Conservation (phyloP, 768 basidiomycete species). For the Calocera viscosa region DNA sequence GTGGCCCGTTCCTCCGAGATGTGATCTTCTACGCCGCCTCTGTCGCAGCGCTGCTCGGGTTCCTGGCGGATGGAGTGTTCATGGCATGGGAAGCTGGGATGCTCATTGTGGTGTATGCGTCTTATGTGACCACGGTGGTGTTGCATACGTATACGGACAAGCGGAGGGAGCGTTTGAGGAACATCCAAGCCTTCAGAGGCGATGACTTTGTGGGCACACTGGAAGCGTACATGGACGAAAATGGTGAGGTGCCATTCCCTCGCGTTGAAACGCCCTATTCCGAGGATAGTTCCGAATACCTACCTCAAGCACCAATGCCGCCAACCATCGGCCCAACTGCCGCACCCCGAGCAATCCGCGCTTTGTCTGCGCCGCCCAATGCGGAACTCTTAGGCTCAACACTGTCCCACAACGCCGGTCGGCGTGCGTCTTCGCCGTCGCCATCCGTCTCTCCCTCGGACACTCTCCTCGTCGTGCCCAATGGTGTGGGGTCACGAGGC, state of each 20-base stretch:
- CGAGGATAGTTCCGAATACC: background rate
- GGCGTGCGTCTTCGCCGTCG: background rate
- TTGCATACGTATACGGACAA: slow-evolving; percentile 64
- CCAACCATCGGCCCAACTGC: background rate
- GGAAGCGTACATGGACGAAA: slow-evolving; percentile 54
- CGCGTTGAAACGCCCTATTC: background rate
- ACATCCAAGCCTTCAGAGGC: background rate
- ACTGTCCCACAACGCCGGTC: background rate
- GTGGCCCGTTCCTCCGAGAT: slow-evolving; percentile 75
- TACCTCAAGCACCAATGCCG: background rate
- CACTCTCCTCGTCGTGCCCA: slow-evolving; percentile 1
- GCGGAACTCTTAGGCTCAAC: background rate
- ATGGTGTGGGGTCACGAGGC: slow-evolving; percentile 6
- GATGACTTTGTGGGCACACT: slow-evolving; percentile 36
- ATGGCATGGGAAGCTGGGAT: slow-evolving; percentile 55
- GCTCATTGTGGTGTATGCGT: slow-evolving; percentile 59
- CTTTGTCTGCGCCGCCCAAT: background rate
- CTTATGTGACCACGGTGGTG: slow-evolving; percentile 68
- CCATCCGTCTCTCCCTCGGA: background rate
- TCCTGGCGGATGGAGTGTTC: slow-evolving; percentile 66
- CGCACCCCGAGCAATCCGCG: background rate
- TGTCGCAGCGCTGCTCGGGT: slow-evolving; percentile 58
- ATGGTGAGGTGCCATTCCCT: slow-evolving; percentile 34
- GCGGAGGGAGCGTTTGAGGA: slow-evolving; percentile 32
- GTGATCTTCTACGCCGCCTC: slow-evolving; percentile 88